Conservation (phyloP, 306 rosid species). For the Cajanus cajan region DNA sequence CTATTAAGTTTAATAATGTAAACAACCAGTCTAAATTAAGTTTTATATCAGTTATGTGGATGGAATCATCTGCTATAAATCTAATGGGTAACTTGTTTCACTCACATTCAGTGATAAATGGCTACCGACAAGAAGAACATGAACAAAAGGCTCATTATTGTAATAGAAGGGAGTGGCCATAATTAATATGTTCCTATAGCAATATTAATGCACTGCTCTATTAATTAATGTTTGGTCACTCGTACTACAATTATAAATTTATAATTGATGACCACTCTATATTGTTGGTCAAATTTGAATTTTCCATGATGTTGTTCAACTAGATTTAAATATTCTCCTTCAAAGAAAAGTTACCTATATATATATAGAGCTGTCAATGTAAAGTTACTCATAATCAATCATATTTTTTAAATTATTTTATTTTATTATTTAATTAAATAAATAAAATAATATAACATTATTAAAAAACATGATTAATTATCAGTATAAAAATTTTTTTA, state of each 20-base stretch:
- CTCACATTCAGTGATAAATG: slow-evolving; percentile 10
- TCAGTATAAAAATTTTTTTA: too few species aligned
- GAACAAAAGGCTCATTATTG: not conserved
- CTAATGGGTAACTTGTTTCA: not conserved
- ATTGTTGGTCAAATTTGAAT: slow-evolving; percentile 13
- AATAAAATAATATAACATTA: too few species aligned
- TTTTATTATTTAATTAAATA: too few species aligned
- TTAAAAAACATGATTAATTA: too few species aligned
- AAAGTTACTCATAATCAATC: too few species aligned
- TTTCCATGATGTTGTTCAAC: slow-evolving; percentile 10
- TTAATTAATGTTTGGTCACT: not conserved
- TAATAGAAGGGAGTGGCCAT: not conserved
- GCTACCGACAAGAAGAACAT: slow-evolving; percentile 6
- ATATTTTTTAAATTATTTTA: too few species aligned
- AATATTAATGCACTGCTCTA: not conserved
- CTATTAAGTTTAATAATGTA: too few species aligned
- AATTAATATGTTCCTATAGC: not conserved
- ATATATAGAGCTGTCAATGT: too few species aligned
- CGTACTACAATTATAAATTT: not conserved
- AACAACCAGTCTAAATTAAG: not conserved
- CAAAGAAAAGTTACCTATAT: not conserved
- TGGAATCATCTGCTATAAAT: not conserved
- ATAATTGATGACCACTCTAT: slow-evolving; percentile 5
- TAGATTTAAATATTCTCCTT: not conserved
- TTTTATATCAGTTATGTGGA: not conserved